Evolutionary conservation across 176 grass and related monocot genomes (phyloP).

Genomic region (Avena sativa): DNA sequence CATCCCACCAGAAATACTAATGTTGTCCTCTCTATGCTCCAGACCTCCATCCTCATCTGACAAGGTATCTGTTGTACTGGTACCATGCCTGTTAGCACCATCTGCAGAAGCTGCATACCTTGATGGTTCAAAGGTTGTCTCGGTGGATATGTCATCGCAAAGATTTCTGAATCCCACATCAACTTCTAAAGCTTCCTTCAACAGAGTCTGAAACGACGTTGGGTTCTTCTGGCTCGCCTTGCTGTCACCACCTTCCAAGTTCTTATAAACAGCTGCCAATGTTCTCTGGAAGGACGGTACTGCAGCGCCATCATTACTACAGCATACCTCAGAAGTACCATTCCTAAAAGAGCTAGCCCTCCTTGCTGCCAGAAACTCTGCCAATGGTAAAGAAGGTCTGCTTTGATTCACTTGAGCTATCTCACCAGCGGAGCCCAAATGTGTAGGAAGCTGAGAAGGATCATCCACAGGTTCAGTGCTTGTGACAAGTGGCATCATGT

Average conservation of each 20-base stretch:
- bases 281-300: slow-evolving; percentile 19
- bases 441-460: slow-evolving; percentile 31
- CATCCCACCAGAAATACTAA: slow-evolving; percentile 14
- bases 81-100: slow-evolving; percentile 31
- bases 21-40: slow-evolving; percentile 21
- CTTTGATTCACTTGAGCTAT: slow-evolving; percentile 31
- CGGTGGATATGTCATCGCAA: slow-evolving; percentile 2
- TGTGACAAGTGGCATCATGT: background rate
- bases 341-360: slow-evolving; percentile 34
- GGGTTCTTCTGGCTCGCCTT: background rate
- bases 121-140: slow-evolving; percentile 26
- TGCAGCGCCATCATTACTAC: slow-evolving; percentile 18
- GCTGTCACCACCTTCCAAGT: slow-evolving; percentile 20
- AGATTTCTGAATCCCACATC: background rate
- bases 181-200: slow-evolving; percentile 47
- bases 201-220: slow-evolving; percentile 39
- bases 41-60: slow-evolving; percentile 24
- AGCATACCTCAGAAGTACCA: slow-evolving; percentile 22
- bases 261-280: slow-evolving; percentile 32
- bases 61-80: background rate
- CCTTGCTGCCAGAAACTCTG: slow-evolving; percentile 47
- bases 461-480: slow-evolving; percentile 32
- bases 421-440: slow-evolving; percentile 24
- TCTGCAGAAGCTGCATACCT: background rate
- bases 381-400: slow-evolving; percentile 35